Conservation (phyloP, 345 rosid species). For the Eucalyptus cloeziana region DNA sequence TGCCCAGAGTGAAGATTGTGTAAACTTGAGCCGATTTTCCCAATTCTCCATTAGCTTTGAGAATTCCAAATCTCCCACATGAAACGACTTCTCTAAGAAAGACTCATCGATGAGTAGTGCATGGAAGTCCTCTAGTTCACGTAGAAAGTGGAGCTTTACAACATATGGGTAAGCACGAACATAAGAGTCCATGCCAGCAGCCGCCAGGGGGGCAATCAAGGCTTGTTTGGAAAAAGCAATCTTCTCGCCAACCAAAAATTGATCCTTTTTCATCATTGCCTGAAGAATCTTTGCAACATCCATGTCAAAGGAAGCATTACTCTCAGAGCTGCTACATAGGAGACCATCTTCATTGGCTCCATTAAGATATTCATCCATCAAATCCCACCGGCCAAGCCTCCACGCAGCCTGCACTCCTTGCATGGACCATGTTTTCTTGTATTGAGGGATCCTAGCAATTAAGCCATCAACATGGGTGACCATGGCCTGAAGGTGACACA, state of each 20-base stretch:
- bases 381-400: constrained; percentile 96
- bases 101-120: constrained; percentile 54
- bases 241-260: constrained; percentile 61
- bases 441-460: constrained; percentile 75
- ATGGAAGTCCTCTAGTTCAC: constrained; percentile 85
- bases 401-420: constrained; percentile 99
- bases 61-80: constrained; percentile 43
- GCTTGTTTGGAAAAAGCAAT: constrained; percentile 83
- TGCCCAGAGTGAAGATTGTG: constrained; percentile 90
- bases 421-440: constrained; percentile 98
- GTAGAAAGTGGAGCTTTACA: constrained; percentile 83
- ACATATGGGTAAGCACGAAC: constrained; percentile 84
- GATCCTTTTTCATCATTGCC: constrained; percentile 92
- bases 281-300: constrained; percentile 89
- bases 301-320: constrained; percentile 95
- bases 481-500: constrained; percentile 99
- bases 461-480: constrained; percentile 92
- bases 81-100: constrained; percentile 72
- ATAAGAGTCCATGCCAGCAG: constrained; percentile 99
- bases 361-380: constrained; percentile 91
- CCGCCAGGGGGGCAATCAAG: constrained; percentile 96
- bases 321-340: constrained; percentile 82
- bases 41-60: constrained; percentile 56
- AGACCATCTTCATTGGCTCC: constrained; percentile 81
- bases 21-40: constrained; percentile 84